phyloP scores from a whole-genome alignment of 176 grass and related monocot species.

The Aegilops tauschii region DNA sequence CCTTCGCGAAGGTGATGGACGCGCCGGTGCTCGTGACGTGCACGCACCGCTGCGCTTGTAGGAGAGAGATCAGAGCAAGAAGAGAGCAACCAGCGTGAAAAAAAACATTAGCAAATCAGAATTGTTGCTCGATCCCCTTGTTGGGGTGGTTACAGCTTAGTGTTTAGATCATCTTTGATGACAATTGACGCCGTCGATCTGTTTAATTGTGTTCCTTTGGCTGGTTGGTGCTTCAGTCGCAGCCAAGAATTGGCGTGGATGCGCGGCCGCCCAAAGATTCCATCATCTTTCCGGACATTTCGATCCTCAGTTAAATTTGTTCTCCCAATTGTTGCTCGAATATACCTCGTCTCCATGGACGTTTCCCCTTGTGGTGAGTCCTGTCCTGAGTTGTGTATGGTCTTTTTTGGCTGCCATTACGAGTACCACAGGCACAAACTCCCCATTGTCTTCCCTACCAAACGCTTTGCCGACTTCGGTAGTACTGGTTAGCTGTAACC shows the following conservation, averaged over 20 bases:
- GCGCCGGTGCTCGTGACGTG: conserved; percentile 42
- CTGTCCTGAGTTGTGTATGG: too few relatives aligned
- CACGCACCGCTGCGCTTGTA: not conserved
- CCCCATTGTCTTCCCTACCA: too few relatives aligned
- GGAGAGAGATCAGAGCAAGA: not conserved
- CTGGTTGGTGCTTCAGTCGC: not conserved
- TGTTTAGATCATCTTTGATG: not conserved
- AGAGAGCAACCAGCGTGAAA: not conserved
- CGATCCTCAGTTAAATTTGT: not conserved
- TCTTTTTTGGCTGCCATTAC: not conserved
- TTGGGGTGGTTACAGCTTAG: not conserved
- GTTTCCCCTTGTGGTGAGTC: not conserved
- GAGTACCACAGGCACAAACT: not conserved
- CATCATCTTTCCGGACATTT: not conserved
- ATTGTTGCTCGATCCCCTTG: not conserved
- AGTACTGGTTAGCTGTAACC: not conserved
- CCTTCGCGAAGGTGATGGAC: conserved; percentile 42
- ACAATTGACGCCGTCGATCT: not conserved
- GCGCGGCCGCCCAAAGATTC: conserved; percentile 13
- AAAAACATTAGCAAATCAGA: not conserved
- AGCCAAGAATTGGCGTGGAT: not conserved
- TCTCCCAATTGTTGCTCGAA: not conserved
- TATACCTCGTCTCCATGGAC: not conserved
- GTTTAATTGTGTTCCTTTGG: not conserved
- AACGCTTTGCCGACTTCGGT: not conserved